Conservation (phyloP, 139 green algal species). For the Coccomyxa sp. region DNA sequence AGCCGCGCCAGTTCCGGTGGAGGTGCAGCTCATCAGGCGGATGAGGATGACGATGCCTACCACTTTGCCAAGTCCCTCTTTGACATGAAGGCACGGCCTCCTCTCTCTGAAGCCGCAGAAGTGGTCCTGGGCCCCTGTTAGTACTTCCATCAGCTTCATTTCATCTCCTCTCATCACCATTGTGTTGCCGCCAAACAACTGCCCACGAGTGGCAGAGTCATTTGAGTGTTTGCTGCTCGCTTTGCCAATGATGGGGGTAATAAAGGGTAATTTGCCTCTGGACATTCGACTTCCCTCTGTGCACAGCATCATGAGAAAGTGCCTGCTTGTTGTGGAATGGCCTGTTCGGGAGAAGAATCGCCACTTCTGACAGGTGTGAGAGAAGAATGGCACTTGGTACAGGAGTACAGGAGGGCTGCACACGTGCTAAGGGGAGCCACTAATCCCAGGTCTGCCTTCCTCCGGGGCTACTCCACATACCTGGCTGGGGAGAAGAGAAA, state of each 20-base stretch:
- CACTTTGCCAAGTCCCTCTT: constrained; percentile 62
- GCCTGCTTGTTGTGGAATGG: not conserved
- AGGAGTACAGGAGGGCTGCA: constrained; percentile 77
- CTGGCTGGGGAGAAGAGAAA: constrained; percentile 83
- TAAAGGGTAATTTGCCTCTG: not conserved
- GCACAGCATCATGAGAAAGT: no score
- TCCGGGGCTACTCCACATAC: constrained; percentile 75
- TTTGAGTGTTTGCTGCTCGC: not conserved
- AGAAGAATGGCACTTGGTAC: constrained; percentile 7
- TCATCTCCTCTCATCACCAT: no score
- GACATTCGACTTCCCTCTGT: no score
- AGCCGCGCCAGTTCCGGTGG: not conserved
- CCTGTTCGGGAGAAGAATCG: not conserved
- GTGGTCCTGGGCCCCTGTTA: not conserved
- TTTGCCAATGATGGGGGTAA: not conserved
- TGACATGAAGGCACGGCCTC: constrained; percentile 49
- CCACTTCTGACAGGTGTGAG: not conserved
- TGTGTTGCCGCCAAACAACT: no score
- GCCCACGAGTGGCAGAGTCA: no score
- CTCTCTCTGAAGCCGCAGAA: not conserved
- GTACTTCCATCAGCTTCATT: not conserved
- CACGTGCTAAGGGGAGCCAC: constrained; percentile 45
- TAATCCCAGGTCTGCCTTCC: constrained; percentile 55
- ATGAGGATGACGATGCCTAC: constrained; percentile 27
- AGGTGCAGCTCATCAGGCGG: not conserved